These are phyloP conservation scores for Emergomyces africanus DNA, from an alignment of 2,329 filamentous ascomycete species.

Conservation along the genomic window DNA sequence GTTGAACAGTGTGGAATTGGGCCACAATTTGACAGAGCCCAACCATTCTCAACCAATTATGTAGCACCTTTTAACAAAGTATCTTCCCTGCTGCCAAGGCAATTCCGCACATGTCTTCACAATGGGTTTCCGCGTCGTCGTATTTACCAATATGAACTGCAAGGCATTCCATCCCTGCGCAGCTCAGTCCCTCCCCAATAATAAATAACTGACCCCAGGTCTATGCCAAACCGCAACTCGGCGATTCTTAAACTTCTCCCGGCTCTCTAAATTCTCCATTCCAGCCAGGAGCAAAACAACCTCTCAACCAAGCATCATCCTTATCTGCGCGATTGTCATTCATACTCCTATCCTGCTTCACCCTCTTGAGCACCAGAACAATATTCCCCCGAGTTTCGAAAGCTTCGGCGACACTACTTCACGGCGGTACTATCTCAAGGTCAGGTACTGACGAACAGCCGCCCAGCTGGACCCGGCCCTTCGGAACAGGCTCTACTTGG, in stretches of 20 bases:
- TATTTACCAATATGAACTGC: not conserved
- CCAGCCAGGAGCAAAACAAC: not conserved
- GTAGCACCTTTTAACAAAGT: not conserved
- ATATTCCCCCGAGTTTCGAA: not conserved
- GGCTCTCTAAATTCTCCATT: not conserved
- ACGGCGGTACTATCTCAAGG: not conserved
- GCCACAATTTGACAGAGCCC: not conserved
- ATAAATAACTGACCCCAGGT: not conserved
- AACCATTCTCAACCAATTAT: not conserved
- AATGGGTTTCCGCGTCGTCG: not conserved
- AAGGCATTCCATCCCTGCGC: not conserved
- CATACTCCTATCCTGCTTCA: not conserved
- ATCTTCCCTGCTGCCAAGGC: not conserved
- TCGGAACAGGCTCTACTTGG: not conserved
- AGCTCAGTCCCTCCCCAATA: too few species aligned
- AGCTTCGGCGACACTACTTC: not conserved
- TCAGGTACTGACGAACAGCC: not conserved
- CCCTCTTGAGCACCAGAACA: not conserved
- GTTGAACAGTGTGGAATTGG: not conserved
- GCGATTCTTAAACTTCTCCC: not conserved
- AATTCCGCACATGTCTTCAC: not conserved
- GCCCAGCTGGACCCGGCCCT: too few species aligned
- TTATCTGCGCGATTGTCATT: not conserved
- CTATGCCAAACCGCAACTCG: not conserved
- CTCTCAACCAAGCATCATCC: not conserved